Conservation (phyloP, 2,329 filamentous ascomycete genomes). For the Fusarium aywerte region DNA sequence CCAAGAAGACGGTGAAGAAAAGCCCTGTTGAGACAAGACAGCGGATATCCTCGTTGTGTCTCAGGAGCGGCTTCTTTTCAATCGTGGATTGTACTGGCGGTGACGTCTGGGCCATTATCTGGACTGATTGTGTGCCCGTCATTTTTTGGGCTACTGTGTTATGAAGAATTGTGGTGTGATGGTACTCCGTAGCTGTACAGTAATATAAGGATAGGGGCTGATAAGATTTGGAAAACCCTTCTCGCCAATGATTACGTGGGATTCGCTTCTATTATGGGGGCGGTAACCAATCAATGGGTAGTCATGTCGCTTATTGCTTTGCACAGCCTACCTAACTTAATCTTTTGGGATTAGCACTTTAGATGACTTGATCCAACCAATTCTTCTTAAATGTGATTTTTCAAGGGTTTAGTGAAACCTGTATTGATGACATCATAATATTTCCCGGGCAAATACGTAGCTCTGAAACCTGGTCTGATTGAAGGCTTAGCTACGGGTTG, state of each 20-base stretch:
- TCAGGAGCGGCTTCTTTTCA: not conserved
- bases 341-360: too few relatives aligned
- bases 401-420: not conserved
- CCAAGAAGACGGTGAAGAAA: conserved; percentile 21
- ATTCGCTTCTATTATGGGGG: not conserved
- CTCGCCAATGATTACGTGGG: conserved; percentile 8
- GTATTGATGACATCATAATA: not conserved
- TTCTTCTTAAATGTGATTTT: not conserved
- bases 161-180: not conserved
- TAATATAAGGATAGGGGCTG: conserved; percentile 3
- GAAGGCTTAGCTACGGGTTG: not conserved
- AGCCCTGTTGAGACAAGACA: conserved; percentile 13
- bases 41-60: conserved; percentile 17
- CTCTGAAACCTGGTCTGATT: too few relatives aligned
- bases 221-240: conserved; percentile 1
- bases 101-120: not conserved
- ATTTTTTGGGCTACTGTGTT: not conserved
- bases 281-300: not conserved
- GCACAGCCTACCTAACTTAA: not conserved
- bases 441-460: not conserved
- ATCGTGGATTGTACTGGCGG: not conserved
- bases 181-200: too few relatives aligned
- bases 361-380: too few relatives aligned
- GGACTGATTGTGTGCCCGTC: not conserved
- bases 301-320: not conserved